Conservation (phyloP, 148 eudicot species). For the Persicaria tinctoria region DNA sequence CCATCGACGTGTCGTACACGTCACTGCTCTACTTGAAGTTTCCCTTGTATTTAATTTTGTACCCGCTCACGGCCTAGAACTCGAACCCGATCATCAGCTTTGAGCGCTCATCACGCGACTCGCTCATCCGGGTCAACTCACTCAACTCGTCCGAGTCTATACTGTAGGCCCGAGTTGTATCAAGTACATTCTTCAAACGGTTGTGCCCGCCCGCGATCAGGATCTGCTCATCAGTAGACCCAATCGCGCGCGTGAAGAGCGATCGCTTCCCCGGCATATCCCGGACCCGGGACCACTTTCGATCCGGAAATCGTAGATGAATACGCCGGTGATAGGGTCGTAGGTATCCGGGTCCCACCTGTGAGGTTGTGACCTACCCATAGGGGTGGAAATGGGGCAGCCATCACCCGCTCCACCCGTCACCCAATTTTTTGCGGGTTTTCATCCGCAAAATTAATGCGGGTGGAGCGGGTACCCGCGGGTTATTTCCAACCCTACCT, state of each 20-base stretch:
- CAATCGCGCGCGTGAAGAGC: constrained; percentile 37
- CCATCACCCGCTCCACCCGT: too few species aligned
- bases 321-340: constrained; percentile 44
- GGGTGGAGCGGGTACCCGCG: too few species aligned
- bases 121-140: constrained; percentile 55
- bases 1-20: constrained; percentile 19
- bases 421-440: too few species aligned
- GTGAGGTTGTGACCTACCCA: too few species aligned
- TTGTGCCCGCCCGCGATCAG: constrained; percentile 71
- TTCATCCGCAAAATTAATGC: too few species aligned
- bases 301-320: constrained; percentile 47
- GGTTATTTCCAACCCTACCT: too few species aligned
- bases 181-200: constrained; percentile 37
- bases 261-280: constrained; percentile 57
- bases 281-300: constrained; percentile 38
- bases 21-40: constrained; percentile 40
- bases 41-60: constrained; percentile 56
- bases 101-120: constrained; percentile 67
- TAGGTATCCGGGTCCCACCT: constrained; percentile 65
- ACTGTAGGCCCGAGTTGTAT: constrained; percentile 21
- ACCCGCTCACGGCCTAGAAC: constrained; percentile 70
- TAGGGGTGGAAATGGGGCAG: too few species aligned
- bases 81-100: constrained; percentile 53
- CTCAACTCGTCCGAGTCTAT: constrained; percentile 38
- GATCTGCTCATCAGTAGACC: constrained; percentile 24